A percentile compares a stretch with the other conserved stretches of the same genome.
These are phyloP conservation scores for Zymoseptoria tritici DNA, from an alignment of 2,329 filamentous ascomycete genomes.

Conservation along the genomic window DNA sequence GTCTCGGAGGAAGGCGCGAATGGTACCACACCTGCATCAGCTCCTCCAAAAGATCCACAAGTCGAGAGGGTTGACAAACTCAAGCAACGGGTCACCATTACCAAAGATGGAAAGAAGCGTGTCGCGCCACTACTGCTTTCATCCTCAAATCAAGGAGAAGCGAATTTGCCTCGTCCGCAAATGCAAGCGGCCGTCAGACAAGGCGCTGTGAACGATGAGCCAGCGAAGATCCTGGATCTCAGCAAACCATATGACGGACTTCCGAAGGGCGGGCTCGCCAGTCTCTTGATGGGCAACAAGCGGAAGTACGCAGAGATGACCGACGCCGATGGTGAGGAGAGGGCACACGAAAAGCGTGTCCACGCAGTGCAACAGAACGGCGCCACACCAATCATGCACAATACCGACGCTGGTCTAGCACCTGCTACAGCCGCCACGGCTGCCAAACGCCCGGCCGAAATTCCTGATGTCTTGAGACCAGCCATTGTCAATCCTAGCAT, in stretches of 20 bases:
- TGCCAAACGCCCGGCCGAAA: constrained; percentile 37
- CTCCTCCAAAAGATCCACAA: constrained; percentile 44
- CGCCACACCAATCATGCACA: constrained; percentile 65
- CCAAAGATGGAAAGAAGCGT: constrained; percentile 93
- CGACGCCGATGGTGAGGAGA: constrained; percentile 70
- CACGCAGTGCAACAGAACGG: constrained; percentile 53
- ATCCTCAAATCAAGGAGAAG: constrained; percentile 78
- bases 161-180: constrained; percentile 81
- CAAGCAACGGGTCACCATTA: constrained; percentile 88
- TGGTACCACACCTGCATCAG: constrained; percentile 33
- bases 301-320: constrained; percentile 69
- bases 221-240: constrained; percentile 67
- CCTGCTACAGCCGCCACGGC: constrained; percentile 61
- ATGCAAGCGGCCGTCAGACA: constrained; percentile 67
- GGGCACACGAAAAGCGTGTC: constrained; percentile 52
- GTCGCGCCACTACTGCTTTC: constrained; percentile 81
- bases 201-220: constrained; percentile 37
- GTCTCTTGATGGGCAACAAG: constrained; percentile 88
- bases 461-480: constrained; percentile 76
- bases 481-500: constrained; percentile 79
- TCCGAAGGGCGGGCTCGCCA: constrained; percentile 77
- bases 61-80: constrained; percentile 58
- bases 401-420: constrained; percentile 69
- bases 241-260: constrained; percentile 91
- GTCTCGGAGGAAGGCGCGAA: constrained; percentile 32